These are phyloP conservation scores for Ilex paraguariensis DNA, from an alignment of 305 asterid genomes.

Conservation along the genomic window DNA sequence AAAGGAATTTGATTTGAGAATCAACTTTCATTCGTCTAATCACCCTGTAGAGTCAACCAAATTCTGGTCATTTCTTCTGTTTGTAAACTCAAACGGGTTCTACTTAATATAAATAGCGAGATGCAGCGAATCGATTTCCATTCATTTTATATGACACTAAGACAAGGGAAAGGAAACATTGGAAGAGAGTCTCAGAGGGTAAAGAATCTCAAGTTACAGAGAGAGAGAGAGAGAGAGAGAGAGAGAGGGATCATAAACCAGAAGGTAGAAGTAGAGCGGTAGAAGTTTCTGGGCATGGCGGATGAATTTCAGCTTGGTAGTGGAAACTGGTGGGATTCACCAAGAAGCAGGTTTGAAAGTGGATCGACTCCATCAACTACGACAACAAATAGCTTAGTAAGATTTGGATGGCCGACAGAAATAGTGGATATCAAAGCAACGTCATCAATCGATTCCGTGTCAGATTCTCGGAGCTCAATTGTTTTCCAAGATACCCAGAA, in stretches of 20 bases:
- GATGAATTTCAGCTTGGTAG: conserved; percentile 79
- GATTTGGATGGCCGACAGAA: conserved; percentile 63
- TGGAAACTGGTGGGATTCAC: conserved; percentile 78
- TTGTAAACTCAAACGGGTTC: conserved; percentile 6
- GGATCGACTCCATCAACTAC: conserved; percentile 28
- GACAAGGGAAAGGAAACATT: conserved; percentile 10
- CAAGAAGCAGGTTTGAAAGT: conserved; percentile 44
- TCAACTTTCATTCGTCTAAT: conserved; percentile 51
- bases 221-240: background rate
- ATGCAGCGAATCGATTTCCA: conserved; percentile 49
- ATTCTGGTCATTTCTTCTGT: conserved; percentile 32
- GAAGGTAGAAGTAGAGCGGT: background rate
- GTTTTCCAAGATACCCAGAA: conserved; percentile 20
- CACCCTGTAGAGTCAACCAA: conserved; percentile 72
- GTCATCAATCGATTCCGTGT: conserved; percentile 39
- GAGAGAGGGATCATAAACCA: background rate
- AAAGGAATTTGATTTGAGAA: background rate
- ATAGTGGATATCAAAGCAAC: conserved; percentile 49
- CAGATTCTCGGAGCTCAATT: conserved; percentile 26
- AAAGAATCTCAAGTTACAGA: background rate
- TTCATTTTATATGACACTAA: conserved; percentile 33
- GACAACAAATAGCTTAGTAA: conserved; percentile 28
- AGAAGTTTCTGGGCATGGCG: conserved; percentile 40
- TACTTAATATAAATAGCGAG: conserved; percentile 54
- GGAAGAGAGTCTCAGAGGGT: conserved; percentile 8